Conservation (phyloP, 2,329 filamentous ascomycete genomes). For the Thielaviopsis cerberus region DNA sequence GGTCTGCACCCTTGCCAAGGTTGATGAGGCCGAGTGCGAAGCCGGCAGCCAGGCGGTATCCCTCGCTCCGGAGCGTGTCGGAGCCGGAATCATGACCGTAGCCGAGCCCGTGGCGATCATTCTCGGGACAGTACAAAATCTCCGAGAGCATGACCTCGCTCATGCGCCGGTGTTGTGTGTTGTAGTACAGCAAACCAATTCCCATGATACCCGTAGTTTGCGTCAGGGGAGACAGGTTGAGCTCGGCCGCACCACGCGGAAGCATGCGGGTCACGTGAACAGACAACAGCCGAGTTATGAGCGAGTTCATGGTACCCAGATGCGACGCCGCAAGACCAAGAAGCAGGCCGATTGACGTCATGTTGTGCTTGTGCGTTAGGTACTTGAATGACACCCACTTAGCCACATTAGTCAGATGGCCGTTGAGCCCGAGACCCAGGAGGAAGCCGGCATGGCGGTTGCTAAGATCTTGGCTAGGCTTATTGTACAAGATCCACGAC, state of each 20-base stretch:
- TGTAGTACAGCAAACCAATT: constrained; percentile 82
- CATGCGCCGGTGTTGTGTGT: constrained; percentile 93
- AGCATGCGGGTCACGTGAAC: constrained; percentile 93
- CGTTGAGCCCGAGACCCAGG: constrained; percentile 77
- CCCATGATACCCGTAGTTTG: constrained; percentile 96
- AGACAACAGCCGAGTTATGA: constrained; percentile 81
- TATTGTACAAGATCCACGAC: constrained; percentile 98
- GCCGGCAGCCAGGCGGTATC: constrained; percentile 86
- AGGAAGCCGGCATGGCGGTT: constrained; percentile 94
- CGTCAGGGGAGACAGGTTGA: constrained; percentile 81
- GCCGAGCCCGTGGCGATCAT: not conserved
- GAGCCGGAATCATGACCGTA: constrained; percentile 58
- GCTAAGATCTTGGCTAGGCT: constrained; percentile 66
- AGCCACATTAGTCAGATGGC: constrained; percentile 79
- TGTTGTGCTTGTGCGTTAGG: constrained; percentile 94
- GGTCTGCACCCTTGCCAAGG: constrained; percentile 70
- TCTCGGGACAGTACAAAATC: constrained; percentile 51
- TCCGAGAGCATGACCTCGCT: constrained; percentile 98
- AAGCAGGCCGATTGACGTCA: constrained; percentile 94
- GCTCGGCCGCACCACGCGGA: constrained; percentile 74
- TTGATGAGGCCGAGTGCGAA: constrained; percentile 92
- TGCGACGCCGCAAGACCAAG: constrained; percentile 85
- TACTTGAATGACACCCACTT: constrained; percentile 99
- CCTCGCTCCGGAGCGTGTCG: constrained; percentile 73
- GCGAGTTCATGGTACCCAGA: constrained; percentile 88